Evolutionary conservation across 2,329 filamentous ascomycete genomes (phyloP).

Genomic region (Stemphylium lycopersici): DNA sequence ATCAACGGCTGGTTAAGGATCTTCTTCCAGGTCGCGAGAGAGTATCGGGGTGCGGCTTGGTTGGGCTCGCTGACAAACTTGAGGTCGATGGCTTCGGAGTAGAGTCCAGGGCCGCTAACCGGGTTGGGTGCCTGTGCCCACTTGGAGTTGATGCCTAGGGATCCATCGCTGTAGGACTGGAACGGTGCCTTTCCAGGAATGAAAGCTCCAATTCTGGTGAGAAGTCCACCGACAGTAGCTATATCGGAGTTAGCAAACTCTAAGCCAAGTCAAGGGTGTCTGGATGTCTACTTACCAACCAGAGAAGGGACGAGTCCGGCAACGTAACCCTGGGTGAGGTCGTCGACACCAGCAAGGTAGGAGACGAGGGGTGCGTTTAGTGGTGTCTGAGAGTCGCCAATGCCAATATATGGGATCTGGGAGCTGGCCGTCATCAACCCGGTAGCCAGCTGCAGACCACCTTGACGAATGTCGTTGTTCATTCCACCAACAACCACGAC

Average conservation of each 20-base stretch:
- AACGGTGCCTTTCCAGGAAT: constrained; percentile 6
- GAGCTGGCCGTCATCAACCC: constrained; percentile 3
- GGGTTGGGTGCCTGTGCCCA: constrained; percentile 13
- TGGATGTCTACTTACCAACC: constrained; percentile 1
- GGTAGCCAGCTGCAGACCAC: constrained; percentile 6
- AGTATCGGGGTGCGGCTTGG: constrained; percentile 3
- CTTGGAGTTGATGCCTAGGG: constrained; percentile 10
- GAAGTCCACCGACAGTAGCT: constrained; percentile 9
- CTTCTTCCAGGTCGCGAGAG: constrained; percentile 6
- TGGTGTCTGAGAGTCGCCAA: constrained; percentile 4
- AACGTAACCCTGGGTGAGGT: constrained; percentile 3
- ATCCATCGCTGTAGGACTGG: constrained; percentile 6
- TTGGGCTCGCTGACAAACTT: constrained; percentile 10
- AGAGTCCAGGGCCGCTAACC: constrained; percentile 8
- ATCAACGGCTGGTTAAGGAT: constrained; percentile 17
- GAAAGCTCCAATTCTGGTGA: constrained; percentile 11
- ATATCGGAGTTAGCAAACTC: not conserved
- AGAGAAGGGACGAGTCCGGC: constrained; percentile 6
- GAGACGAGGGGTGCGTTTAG: constrained; percentile 8
- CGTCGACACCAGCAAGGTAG: constrained; percentile 9
- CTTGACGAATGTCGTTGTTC: constrained; percentile 12
- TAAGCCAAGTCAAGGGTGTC: not conserved
- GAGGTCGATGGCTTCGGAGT: constrained; percentile 14
- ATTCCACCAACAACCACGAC: constrained; percentile 5
- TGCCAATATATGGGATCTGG: constrained; percentile 11